Base-by-base conservation (phyloP, 2,329 filamentous ascomycete species). In the Paecilomyces sp. region DNA sequence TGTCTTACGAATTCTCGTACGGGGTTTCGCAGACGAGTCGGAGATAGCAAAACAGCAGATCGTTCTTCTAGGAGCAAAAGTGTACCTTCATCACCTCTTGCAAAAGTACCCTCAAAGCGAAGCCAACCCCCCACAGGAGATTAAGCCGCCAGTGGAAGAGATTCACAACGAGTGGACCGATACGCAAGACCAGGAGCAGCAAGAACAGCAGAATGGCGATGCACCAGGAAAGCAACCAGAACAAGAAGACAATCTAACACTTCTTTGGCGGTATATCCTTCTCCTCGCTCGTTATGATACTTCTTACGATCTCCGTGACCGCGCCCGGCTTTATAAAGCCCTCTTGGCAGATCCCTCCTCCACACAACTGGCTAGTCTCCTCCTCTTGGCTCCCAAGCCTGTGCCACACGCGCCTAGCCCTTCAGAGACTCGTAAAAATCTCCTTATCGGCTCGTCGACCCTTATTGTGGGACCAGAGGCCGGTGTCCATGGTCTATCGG, bases 281-380 rank as follows among this genome's bases (percentile, higher is more conserved):
- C 83, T 93, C 1, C 84, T 99, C 1, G 90, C 90, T 33, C 87
- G 94, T 62, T 99, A 97, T 74, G 94, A 97, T 68, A 91, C 88
- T 0, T 97, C 92, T 0, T 99, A 96, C 74, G 92, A 97, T 70
- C 85, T 99, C 2, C 91, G 94, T 64, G 94, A 97, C 71, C 89
- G 94, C 25, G 88, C 92, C 1, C 87, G 94, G 33, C 84, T 97
- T 62, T 97, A 96, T 78, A 91, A 90, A 64, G 84, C 92, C 0
- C 85, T 99, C 1, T 84, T 99, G 1, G 83, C 86, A 3, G 86
- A 90, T 3, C 91, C 92, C 0, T 80, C 82, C 2, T 85, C 84
- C 7, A 89, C 86, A 0, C 91, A 97, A 72, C 84, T 99, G 15
- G 94, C 94, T 2, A 92, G 89, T 0, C 81, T 99, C 13, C 89